Evolutionary conservation across 257 asterid species (phyloP), one percentile per base, ranked within the genome.

Genomic region (Nicotiana noctiflora): DNA sequence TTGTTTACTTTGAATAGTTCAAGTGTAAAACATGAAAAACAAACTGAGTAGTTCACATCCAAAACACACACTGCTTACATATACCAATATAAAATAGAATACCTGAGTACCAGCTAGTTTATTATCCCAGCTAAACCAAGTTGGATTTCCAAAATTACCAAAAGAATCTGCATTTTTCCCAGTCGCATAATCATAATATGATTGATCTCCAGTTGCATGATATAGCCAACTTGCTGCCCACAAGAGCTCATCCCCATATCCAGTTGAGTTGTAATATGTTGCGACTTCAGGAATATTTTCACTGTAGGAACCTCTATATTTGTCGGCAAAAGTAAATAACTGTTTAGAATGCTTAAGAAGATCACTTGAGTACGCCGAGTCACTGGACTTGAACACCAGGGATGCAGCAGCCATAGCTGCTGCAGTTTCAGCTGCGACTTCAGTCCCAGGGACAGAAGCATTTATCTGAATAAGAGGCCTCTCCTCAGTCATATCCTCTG

Each of bases 171-270:
- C 97, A 52, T 88, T 86, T 3, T 86, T 60, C 14, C 97, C 99
- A 0, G 94, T 93, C 10, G 89, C 92, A 40, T 82, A 95, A 3
- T 93, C 90, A 0, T 86, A 76, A 79, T 92, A 95, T 10, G 87
- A 21, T 19, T 81, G 78, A 8, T 93, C 95, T 37, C 86, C 85
- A 0, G 99, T 93, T 15, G 99, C 98, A 64, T 95, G 98, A 52
- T 91, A 93, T 23, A 93, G 93, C 99, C 99, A 95, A 65, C 88
- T 78, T 4, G 98, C 99, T 0, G 99, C 99, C 99, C 99, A 95
- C 87, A 95, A 32, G 64, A 93, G 97, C 92, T 95, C 99, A 63
- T 95, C 99, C 0, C 98, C 98, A 9, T 88, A 95, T 44, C 97
- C 97, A 0, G 97, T 93, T 4, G 99, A 95, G 44, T 95, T 95